Evolutionary conservation across 176 grass and related monocot genomes (phyloP).

Genomic region (Pontederia paniculata): DNA sequence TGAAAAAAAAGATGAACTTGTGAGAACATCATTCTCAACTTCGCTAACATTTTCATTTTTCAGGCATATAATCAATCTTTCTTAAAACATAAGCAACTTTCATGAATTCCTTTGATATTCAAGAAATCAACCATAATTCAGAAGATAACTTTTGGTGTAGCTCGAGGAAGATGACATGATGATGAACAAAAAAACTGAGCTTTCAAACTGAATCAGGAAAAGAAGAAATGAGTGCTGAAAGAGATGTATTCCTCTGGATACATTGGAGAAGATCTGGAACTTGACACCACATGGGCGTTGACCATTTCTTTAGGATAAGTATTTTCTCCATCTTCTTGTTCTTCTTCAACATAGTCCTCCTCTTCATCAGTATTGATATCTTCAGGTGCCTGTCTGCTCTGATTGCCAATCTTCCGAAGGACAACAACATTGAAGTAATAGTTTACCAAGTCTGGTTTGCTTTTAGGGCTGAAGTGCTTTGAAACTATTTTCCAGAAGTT

Average conservation of each 20-base stretch:
- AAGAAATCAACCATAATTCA: no score
- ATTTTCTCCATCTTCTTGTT: constrained; percentile 49
- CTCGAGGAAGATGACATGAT: no score
- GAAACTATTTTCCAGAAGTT: constrained; percentile 47
- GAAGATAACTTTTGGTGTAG: no score
- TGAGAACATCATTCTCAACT: no score
- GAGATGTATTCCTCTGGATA: constrained; percentile 3
- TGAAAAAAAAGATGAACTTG: no score
- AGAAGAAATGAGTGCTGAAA: no score
- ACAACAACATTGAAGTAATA: constrained; percentile 95
- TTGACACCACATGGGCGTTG: constrained; percentile 13
- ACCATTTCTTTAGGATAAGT: constrained; percentile 23
- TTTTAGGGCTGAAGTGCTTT: constrained; percentile 47
- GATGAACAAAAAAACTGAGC: no score
- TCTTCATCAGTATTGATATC: constrained; percentile 20
- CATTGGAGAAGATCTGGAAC: constrained; percentile 29
- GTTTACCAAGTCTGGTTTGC: constrained; percentile 38
- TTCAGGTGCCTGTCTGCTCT: constrained; percentile 44
- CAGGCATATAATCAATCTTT: no score
- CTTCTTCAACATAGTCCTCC: constrained; percentile 69
- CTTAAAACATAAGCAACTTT: no score
- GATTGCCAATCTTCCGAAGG: constrained; percentile 53
- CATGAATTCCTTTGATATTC: no score
- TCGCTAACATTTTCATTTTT: no score
- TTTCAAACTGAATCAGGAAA: no score